These are phyloP conservation scores for Dactylellina sp. DNA, from an alignment of 2,329 filamentous ascomycete genomes.

Conservation along the genomic window DNA sequence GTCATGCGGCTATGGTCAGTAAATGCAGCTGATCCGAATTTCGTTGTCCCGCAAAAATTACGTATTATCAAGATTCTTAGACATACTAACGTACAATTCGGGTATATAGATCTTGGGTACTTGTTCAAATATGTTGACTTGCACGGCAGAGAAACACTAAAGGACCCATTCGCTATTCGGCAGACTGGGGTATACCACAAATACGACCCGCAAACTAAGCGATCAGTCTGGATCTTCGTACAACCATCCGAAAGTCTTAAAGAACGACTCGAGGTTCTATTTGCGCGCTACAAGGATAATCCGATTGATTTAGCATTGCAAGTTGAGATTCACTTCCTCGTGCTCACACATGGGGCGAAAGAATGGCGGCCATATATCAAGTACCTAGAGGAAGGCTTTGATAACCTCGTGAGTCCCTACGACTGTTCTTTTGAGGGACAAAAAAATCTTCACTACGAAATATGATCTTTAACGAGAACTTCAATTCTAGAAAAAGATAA, in stretches of 20 bases:
- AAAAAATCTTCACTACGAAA: neutral
- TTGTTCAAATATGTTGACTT: conserved; percentile 46
- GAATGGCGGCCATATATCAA: conserved; percentile 50
- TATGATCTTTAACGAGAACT: neutral
- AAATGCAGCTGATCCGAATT: neutral
- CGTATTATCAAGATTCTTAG: too few species aligned
- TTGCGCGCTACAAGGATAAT: conserved; percentile 39
- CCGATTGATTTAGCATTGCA: conserved; percentile 44
- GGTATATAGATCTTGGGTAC: conserved; percentile 40
- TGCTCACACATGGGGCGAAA: conserved; percentile 29
- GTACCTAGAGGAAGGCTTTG: conserved; percentile 30
- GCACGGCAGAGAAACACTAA: conserved; percentile 18
- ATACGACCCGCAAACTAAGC: conserved; percentile 46
- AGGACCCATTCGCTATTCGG: conserved; percentile 32
- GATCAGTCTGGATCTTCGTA: conserved; percentile 46
- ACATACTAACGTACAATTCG: too few species aligned
- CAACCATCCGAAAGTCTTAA: conserved; percentile 44
- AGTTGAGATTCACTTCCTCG: conserved; percentile 43
- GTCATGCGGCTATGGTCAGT: conserved; percentile 44
- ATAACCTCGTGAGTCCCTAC: conserved; percentile 23
- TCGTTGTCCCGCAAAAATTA: too few species aligned
- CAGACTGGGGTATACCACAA: conserved; percentile 53
- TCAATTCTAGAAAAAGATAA: conserved; percentile 15
- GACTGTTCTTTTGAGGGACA: neutral
- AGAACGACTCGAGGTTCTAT: conserved; percentile 31